Percentiles rank a stretch among this genome's conserved stretches.
Conservation (phyloP, 345 rosid species). For the Anacardium occidentale region DNA sequence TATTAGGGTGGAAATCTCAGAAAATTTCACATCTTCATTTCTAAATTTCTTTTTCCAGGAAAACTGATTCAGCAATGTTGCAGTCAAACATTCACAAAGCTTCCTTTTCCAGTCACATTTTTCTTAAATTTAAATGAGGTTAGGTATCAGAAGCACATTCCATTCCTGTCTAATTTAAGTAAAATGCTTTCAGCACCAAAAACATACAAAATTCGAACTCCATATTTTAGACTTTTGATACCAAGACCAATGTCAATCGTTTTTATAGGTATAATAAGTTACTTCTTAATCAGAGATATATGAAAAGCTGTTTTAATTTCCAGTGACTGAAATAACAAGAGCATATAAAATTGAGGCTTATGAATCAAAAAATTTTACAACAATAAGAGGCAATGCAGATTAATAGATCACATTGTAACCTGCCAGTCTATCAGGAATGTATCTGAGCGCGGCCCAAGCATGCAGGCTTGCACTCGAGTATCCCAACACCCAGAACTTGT, state of each 20-base stretch:
- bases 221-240: neutral
- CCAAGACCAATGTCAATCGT: no score
- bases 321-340: neutral
- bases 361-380: neutral
- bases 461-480: slow-evolving; percentile 63
- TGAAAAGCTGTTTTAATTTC: neutral
- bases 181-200: no score
- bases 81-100: no score
- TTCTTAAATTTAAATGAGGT: no score
- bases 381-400: no score
- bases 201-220: neutral
- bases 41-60: neutral
- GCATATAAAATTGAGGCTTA: neutral
- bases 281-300: neutral
- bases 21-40: neutral
- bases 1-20: neutral
- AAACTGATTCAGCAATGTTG: no score
- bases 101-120: no score
- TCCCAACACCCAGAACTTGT: slow-evolving; percentile 71
- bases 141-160: no score
- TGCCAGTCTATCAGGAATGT: slow-evolving; percentile 59
- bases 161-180: no score
- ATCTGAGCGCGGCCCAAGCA: slow-evolving; percentile 74
- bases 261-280: neutral
- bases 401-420: slow-evolving; percentile 43